phyloP scores from a whole-genome alignment of 169 alveolate species.

The Eimeria necatrix region DNA sequence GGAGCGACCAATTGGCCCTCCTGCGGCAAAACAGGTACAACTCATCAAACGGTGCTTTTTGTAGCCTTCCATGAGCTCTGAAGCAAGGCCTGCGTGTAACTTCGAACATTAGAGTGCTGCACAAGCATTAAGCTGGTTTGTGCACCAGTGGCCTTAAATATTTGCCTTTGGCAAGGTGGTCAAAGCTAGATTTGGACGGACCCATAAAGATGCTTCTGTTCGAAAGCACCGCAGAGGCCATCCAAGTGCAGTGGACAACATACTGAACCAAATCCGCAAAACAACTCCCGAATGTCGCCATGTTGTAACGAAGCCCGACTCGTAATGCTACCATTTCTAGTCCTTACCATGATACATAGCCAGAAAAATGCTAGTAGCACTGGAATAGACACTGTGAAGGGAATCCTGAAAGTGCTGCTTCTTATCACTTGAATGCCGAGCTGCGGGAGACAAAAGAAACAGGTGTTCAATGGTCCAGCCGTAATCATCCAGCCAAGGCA shows the following conservation, averaged over 20 bases:
- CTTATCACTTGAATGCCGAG: neutral
- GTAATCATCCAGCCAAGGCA: neutral
- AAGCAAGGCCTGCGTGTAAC: neutral
- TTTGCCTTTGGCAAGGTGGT: neutral
- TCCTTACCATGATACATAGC: conserved; percentile 72
- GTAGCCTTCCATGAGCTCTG: neutral
- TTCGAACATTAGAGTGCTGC: neutral
- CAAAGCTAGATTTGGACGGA: neutral
- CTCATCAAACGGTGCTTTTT: neutral
- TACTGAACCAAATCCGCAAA: conserved; percentile 80
- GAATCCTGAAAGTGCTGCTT: conserved; percentile 27
- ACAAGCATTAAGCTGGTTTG: no score
- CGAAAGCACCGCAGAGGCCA: conserved; percentile 95
- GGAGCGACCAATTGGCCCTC: conserved; percentile 92
- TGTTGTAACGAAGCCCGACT: neutral
- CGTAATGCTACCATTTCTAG: neutral
- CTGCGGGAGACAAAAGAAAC: conserved; percentile 46
- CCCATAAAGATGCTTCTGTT: conserved; percentile 95
- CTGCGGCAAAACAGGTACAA: neutral
- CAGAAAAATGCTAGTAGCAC: conserved; percentile 73
- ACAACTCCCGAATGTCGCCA: neutral
- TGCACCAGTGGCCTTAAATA: no score
- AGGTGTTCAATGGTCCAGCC: neutral
- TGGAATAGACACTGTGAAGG: conserved; percentile 58
- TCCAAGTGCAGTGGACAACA: conserved; percentile 94